These are phyloP conservation scores for Coemansia sp. DNA, from an alignment of 192 early-diverging fungal genomes.

Conservation along the genomic window DNA sequence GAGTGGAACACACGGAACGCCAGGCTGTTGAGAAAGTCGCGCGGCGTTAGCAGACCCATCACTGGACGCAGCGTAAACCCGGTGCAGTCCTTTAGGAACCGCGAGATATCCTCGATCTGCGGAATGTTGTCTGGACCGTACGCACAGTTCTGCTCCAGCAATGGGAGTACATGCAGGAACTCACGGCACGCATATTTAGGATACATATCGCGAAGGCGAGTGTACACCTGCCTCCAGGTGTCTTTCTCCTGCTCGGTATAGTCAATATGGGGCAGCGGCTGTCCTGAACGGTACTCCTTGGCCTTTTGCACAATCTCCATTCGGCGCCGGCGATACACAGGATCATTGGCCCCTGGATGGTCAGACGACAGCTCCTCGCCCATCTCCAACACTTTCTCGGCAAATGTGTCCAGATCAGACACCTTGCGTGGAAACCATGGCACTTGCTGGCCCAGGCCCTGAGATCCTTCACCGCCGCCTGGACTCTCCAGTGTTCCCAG, in stretches of 20 bases:
- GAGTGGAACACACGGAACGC: constrained; percentile 97
- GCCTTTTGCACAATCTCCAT: constrained; percentile 82
- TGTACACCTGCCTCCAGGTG: constrained; percentile 84
- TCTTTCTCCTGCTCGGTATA: constrained; percentile 78
- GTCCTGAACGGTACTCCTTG: constrained; percentile 71
- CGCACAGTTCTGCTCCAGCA: constrained; percentile 87
- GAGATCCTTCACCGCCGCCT: not conserved
- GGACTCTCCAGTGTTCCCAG: not conserved
- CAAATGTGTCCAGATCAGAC: constrained; percentile 87
- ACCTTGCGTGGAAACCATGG: constrained; percentile 97
- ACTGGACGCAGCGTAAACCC: constrained; percentile 94
- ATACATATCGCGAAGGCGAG: constrained; percentile 72
- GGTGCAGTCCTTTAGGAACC: constrained; percentile 89
- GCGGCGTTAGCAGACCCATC: constrained; percentile 86
- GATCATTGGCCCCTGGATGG: constrained; percentile 91
- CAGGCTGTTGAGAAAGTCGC: constrained; percentile 94
- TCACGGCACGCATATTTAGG: constrained; percentile 88
- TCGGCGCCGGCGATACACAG: constrained; percentile 79
- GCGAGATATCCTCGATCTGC: constrained; percentile 84
- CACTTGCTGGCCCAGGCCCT: constrained; percentile 24
- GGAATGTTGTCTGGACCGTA: constrained; percentile 84
- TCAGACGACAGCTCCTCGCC: constrained; percentile 86
- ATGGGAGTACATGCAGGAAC: constrained; percentile 84
- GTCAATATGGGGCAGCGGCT: constrained; percentile 74
- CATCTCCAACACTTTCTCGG: constrained; percentile 88